Conservation (phyloP, 495 filamentous ascomycete genomes). For the Saxophila tyrrhenica region DNA sequence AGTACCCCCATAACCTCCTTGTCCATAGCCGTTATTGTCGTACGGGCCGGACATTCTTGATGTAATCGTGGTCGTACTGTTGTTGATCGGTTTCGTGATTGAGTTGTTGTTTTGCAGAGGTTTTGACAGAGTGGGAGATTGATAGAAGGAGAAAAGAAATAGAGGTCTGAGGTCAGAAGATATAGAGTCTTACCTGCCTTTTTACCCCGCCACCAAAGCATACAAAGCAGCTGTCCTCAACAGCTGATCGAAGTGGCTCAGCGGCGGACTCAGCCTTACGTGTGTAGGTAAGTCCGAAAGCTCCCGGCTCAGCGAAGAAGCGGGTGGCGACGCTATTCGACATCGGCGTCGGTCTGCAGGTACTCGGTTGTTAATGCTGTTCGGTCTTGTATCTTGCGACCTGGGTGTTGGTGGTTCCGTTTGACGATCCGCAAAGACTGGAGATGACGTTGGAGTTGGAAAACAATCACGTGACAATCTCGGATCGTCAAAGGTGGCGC, state of each 20-base stretch:
- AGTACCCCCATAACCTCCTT: slow-evolving; percentile 25
- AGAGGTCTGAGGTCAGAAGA: background rate
- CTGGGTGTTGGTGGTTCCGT: too few species aligned
- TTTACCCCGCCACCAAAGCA: background rate
- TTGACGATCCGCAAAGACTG: too few species aligned
- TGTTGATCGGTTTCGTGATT: background rate
- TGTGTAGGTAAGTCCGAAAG: too few species aligned
- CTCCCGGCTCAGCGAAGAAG: too few species aligned
- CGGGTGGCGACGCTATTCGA: background rate
- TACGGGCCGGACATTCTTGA: slow-evolving; percentile 13
- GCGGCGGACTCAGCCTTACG: background rate
- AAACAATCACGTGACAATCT: too few species aligned
- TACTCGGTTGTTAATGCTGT: too few species aligned
- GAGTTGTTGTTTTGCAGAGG: background rate
- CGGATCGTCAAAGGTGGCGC: too few species aligned
- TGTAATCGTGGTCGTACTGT: background rate
- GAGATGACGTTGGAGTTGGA: too few species aligned
- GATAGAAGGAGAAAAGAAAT: background rate
- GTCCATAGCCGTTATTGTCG: slow-evolving; percentile 26
- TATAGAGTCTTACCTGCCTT: background rate
- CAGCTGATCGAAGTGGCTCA: background rate
- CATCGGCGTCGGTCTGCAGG: too few species aligned
- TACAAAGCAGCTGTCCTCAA: background rate
- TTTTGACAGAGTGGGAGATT: background rate
- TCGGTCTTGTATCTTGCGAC: too few species aligned